phyloP scores from a whole-genome alignment of 2,329 filamentous ascomycete genomes.

The Ophiocordyceps sinensis region DNA sequence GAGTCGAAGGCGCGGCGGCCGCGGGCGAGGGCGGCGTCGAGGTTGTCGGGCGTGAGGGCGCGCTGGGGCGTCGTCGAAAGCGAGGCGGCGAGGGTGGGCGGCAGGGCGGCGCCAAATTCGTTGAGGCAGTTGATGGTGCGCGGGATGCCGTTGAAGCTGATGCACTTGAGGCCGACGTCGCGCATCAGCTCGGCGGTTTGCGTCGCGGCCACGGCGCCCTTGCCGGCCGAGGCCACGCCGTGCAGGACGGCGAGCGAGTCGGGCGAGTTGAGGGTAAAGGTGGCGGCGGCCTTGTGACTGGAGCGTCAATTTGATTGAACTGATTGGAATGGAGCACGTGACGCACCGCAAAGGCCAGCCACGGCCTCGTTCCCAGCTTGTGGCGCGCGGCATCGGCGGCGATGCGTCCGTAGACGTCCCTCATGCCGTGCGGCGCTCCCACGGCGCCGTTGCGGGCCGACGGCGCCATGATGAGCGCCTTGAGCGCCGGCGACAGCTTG shows the following conservation, averaged over 20 bases:
- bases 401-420: conserved; percentile 49
- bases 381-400: conserved; percentile 46
- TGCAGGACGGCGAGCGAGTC: conserved; percentile 55
- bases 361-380: conserved; percentile 47
- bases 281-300: conserved; percentile 51
- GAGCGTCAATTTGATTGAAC: too few species aligned
- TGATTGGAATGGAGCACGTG: too few species aligned
- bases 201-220: conserved; percentile 13
- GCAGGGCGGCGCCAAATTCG: conserved; percentile 51
- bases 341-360: conserved; percentile 50
- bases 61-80: conserved; percentile 46
- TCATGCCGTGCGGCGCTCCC: conserved; percentile 48
- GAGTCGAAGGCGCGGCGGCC: conserved; percentile 59
- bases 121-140: conserved; percentile 72
- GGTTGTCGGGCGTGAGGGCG: conserved; percentile 31
- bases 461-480: conserved; percentile 58
- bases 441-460: conserved; percentile 51
- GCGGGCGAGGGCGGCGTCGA: conserved; percentile 38
- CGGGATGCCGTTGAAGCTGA: conserved; percentile 70
- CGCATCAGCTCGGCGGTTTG: conserved; percentile 56
- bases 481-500: conserved; percentile 57
- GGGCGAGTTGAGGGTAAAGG: conserved; percentile 77
- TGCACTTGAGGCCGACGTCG: conserved; percentile 63
- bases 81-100: conserved; percentile 32
- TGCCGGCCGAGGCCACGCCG: conserved; percentile 25